phyloP scores from a whole-genome alignment of 2,329 filamentous ascomycete species.

The Diaporthe vaccinii region DNA sequence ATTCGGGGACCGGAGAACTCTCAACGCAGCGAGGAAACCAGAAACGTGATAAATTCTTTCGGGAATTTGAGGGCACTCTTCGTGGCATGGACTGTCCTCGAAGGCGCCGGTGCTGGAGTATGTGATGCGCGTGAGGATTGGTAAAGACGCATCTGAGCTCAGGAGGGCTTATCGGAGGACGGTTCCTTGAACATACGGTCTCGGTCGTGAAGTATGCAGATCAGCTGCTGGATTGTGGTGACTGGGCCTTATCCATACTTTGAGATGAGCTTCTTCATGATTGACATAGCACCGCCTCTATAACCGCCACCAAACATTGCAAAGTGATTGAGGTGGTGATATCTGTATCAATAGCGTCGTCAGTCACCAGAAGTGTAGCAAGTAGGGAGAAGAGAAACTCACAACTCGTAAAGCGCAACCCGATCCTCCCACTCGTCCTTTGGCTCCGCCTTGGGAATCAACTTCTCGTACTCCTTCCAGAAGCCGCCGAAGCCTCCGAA shows the following conservation, averaged over 20 bases:
- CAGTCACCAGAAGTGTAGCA: slow-evolving; percentile 39
- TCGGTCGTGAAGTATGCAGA: neutral
- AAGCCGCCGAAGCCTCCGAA: slow-evolving; percentile 91
- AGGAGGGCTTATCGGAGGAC: neutral
- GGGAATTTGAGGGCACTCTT: neutral
- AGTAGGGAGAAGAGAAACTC: slow-evolving; percentile 55
- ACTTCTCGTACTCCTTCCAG: slow-evolving; percentile 80
- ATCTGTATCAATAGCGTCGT: slow-evolving; percentile 60
- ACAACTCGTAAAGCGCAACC: slow-evolving; percentile 85
- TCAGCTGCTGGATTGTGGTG: neutral
- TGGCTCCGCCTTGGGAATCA: slow-evolving; percentile 86
- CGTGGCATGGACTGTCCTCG: neutral
- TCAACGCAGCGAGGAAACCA: neutral
- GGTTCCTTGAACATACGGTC: neutral
- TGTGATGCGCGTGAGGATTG: neutral
- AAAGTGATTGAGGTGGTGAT: slow-evolving; percentile 92
- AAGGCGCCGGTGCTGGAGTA: neutral
- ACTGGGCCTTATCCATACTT: slow-evolving; percentile 73
- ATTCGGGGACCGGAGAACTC: no score
- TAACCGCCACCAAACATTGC: slow-evolving; percentile 88
- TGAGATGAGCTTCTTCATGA: slow-evolving; percentile 79
- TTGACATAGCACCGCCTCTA: slow-evolving; percentile 79
- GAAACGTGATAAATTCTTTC: no score
- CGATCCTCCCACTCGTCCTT: slow-evolving; percentile 88
- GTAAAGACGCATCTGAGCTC: neutral